A percentile compares a stretch with the other conserved stretches of the same genome.
These are phyloP conservation scores for Henckelia pumila DNA, from an alignment of 257 asterid genomes.

Conservation along the genomic window DNA sequence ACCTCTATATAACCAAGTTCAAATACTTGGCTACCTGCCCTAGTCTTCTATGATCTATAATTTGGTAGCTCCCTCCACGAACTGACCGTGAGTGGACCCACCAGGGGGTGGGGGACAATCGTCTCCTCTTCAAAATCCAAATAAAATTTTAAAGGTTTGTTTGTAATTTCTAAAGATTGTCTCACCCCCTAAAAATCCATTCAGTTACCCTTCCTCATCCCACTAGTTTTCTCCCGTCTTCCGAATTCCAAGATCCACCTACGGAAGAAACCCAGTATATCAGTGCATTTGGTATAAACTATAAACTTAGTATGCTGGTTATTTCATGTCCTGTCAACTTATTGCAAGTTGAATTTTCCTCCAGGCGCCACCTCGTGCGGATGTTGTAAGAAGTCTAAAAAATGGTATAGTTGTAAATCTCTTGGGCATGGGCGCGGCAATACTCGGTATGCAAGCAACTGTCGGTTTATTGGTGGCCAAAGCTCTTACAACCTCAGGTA, in stretches of 20 bases:
- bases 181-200: not conserved
- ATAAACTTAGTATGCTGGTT: not conserved
- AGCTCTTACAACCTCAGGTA: slow-evolving; percentile 90
- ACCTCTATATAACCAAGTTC: not conserved
- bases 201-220: not conserved
- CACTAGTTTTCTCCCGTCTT: not conserved
- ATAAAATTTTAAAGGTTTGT: too few species aligned
- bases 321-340: slow-evolving; percentile 5
- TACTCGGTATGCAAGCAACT: slow-evolving; percentile 95
- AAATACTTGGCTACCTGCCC: not conserved
- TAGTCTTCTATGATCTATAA: not conserved
- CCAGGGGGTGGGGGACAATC: not conserved
- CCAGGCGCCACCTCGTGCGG: slow-evolving; percentile 99
- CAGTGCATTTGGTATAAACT: not conserved
- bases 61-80: not conserved
- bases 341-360: slow-evolving; percentile 19
- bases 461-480: slow-evolving; percentile 94
- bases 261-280: not conserved
- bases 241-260: not conserved
- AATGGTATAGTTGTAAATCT: slow-evolving; percentile 78
- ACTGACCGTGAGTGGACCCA: not conserved
- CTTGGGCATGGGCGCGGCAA: slow-evolving; percentile 92
- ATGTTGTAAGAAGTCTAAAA: slow-evolving; percentile 78
- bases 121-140: not conserved
- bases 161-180: not conserved